A percentile compares a stretch with the other conserved stretches of the same genome.
phyloP scores from a whole-genome alignment of 2,329 filamentous ascomycete species.

The Cercospora janseana region DNA sequence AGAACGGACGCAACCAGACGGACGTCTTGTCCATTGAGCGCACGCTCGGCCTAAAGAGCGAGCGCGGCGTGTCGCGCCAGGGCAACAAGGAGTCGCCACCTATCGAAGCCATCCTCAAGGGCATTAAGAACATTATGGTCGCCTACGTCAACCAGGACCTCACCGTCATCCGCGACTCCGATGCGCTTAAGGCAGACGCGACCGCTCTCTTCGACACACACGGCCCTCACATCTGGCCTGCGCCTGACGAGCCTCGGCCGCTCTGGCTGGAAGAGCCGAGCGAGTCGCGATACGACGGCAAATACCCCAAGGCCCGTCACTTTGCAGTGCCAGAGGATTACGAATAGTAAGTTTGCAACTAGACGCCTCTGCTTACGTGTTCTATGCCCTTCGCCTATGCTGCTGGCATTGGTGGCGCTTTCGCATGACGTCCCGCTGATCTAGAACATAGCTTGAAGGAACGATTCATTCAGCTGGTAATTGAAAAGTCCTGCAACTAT shows the following conservation, averaged over 20 bases:
- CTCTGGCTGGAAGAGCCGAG: constrained; percentile 20
- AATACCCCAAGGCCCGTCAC: constrained; percentile 17
- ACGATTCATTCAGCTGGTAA: constrained; percentile 19
- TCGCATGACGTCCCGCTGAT: constrained; percentile 12
- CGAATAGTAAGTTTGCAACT: constrained; percentile 17
- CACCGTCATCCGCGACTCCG: constrained; percentile 18
- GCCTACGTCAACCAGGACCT: constrained; percentile 17
- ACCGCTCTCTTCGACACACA: constrained; percentile 16
- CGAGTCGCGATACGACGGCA: constrained; percentile 14
- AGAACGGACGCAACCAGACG: constrained; percentile 19
- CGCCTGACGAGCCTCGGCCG: constrained; percentile 15
- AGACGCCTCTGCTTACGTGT: constrained; percentile 1
- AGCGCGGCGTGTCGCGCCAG: constrained; percentile 22
- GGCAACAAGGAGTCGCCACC: constrained; percentile 21
- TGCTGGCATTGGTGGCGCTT: constrained; percentile 1
- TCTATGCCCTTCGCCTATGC: neutral
- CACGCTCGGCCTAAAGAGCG: constrained; percentile 20
- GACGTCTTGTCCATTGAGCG: constrained; percentile 22
- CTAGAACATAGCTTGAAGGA: constrained; percentile 15
- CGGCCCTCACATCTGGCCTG: constrained; percentile 20
- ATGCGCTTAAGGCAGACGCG: constrained; percentile 18
- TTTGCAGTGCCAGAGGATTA: constrained; percentile 14
- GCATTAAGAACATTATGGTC: constrained; percentile 19
- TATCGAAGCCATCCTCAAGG: constrained; percentile 19
- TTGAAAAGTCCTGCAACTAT: constrained; percentile 23